Percentiles rank a stretch among this genome's conserved stretches.
Evolutionary conservation across 768 basidiomycete genomes (phyloP).

Genomic region (Terana coerulea): DNA sequence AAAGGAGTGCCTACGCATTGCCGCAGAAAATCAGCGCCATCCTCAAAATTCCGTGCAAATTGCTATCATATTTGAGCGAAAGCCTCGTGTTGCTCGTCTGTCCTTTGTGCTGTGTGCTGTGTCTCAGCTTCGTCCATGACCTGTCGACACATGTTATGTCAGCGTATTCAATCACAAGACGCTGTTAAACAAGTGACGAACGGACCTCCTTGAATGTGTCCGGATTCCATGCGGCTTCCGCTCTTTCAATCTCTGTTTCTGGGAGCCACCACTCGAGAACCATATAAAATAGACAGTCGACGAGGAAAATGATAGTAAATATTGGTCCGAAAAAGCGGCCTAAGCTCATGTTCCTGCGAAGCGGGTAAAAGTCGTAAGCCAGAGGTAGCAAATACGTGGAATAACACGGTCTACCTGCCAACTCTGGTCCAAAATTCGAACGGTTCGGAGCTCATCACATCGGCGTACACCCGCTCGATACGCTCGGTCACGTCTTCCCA

Average conservation of each 20-base stretch:
- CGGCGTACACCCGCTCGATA: slow-evolving; percentile 79
- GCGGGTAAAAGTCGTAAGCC: slow-evolving; percentile 37
- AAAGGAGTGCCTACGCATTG: too few relatives aligned
- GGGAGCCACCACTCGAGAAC: slow-evolving; percentile 86
- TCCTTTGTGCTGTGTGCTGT: too few relatives aligned
- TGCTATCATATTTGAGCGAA: too few relatives aligned
- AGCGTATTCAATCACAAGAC: too few relatives aligned
- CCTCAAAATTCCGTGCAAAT: too few relatives aligned
- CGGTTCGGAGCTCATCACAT: slow-evolving; percentile 56
- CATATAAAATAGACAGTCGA: slow-evolving; percentile 85
- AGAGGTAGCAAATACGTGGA: background rate
- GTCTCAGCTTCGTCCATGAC: too few relatives aligned
- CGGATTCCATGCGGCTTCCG: slow-evolving; percentile 58
- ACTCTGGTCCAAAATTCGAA: slow-evolving; percentile 79
- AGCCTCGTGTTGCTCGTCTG: too few relatives aligned
- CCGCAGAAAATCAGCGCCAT: too few relatives aligned
- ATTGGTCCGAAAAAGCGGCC: slow-evolving; percentile 85
- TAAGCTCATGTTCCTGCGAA: slow-evolving; percentile 40
- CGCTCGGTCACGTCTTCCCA: slow-evolving; percentile 79
- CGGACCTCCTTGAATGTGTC: slow-evolving; percentile 31
- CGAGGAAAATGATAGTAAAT: slow-evolving; percentile 81
- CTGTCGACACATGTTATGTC: too few relatives aligned
- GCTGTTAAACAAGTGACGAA: too few relatives aligned
- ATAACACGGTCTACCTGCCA: slow-evolving; percentile 45
- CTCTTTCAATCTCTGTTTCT: slow-evolving; percentile 71